Evolutionary conservation across 306 rosid species (phyloP), one percentile per base, ranked within the genome.

Genomic region (Lathyrus oleraceus): DNA sequence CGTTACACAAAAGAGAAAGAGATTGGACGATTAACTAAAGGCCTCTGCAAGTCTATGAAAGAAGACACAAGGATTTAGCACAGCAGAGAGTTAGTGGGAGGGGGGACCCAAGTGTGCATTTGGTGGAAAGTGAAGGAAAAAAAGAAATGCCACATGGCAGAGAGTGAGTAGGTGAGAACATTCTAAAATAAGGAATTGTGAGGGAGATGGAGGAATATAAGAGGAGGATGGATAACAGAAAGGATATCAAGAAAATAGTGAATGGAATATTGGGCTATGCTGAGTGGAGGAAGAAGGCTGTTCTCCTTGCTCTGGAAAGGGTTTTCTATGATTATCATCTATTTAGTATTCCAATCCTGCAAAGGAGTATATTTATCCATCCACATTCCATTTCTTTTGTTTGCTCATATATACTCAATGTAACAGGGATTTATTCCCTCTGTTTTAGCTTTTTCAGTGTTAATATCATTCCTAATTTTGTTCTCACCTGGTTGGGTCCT

Each of bases 61-160:
- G 59, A 52, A 52, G 59, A 10, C 15, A 10, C 28, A 13, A 52
- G 30, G 59, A 4, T 52, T 27, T 52, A 52, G n/a, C 59, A 52
- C 28, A 52, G n/a, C n/a, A 52, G 30, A 19, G 59, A 9, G 2
- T 20, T 52, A 20, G 59, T 20, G n/a, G 8, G 61, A 23, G 30
- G 16, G 36, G 23, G 12, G 36, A n/a, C n/a, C 10, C 61, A 12
- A 25, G 19, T 8, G 17, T 13, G 38, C 38, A 56, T 56, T n/a
- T 59, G 65, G 36, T 15, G 12, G 44, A 9, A 15, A 28, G 44
- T 12, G 65, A 32, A 32, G 8, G 8, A 59, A 59, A 13, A 59
- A 59, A 21, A 59, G 65, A 59, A 59, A 59, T 59, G 14, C 43
- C 23, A 59, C 23, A 32, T 59, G 43, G 43, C 42, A 30, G 11